phyloP scores from a whole-genome alignment of 148 eudicot species.

The Pharnaceum exiguum region DNA sequence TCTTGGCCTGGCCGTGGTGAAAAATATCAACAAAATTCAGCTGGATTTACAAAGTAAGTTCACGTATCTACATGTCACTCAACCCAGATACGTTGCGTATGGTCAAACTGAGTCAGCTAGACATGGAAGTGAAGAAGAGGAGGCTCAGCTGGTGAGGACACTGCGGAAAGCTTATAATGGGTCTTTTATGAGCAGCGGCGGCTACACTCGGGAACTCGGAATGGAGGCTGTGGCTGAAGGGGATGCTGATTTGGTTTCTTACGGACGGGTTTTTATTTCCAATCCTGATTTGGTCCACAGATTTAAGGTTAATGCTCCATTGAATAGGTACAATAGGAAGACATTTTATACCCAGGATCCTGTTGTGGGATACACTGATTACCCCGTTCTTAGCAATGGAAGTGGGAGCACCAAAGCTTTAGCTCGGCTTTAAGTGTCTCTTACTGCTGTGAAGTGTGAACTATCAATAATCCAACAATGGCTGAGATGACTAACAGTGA shows the following conservation, averaged over 20 bases:
- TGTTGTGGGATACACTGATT: constrained; percentile 77
- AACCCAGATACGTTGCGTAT: constrained; percentile 66
- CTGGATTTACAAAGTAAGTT: constrained; percentile 26
- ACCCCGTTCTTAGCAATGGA: constrained; percentile 49
- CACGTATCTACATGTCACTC: constrained; percentile 68
- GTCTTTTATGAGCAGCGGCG: constrained; percentile 75
- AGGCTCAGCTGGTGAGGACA: constrained; percentile 45
- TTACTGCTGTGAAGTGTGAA: not conserved
- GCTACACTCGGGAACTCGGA: constrained; percentile 59
- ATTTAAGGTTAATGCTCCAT: constrained; percentile 56
- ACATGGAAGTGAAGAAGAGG: constrained; percentile 47
- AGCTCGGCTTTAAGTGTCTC: constrained; percentile 17
- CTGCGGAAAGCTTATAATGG: constrained; percentile 54
- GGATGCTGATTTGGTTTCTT: constrained; percentile 85
- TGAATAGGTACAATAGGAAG: constrained; percentile 53
- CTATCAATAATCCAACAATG: too few relatives aligned
- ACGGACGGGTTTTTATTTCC: constrained; percentile 67
- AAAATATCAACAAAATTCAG: constrained; percentile 60
- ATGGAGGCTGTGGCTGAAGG: constrained; percentile 65
- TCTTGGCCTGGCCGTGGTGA: constrained; percentile 68
- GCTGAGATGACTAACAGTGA: too few relatives aligned
- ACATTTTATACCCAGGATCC: constrained; percentile 82
- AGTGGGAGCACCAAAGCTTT: constrained; percentile 3
- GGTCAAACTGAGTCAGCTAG: constrained; percentile 54
- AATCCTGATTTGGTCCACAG: constrained; percentile 87